Percentiles rank a stretch among this genome's conserved stretches.
These are phyloP conservation scores for Drosera spatulata DNA, from an alignment of 179 eudicot genomes.

Conservation along the genomic window DNA sequence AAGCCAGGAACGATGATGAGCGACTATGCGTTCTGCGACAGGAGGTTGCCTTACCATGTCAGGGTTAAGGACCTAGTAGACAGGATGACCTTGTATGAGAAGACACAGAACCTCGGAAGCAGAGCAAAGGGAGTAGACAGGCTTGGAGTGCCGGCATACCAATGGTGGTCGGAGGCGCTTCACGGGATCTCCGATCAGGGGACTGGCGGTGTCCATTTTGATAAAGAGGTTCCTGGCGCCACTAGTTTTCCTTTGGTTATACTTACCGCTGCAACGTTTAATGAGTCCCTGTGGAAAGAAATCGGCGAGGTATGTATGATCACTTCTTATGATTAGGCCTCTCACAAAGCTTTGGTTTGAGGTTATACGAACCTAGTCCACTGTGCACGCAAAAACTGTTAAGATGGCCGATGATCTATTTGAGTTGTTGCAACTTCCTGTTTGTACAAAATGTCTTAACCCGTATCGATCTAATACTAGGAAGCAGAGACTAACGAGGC, in stretches of 20 bases:
- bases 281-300: slow-evolving; percentile 17
- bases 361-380: too few relatives aligned
- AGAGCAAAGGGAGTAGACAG: slow-evolving; percentile 15
- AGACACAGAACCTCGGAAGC: slow-evolving; percentile 14
- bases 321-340: too few relatives aligned
- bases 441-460: too few relatives aligned
- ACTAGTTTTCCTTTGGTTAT: slow-evolving; percentile 24
- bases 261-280: slow-evolving; percentile 18
- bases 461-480: too few relatives aligned
- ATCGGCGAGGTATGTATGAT: slow-evolving; percentile 21
- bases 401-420: too few relatives aligned
- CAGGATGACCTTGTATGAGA: slow-evolving; percentile 20
- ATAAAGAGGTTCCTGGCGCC: slow-evolving; percentile 14
- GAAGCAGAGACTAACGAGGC: too few relatives aligned
- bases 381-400: too few relatives aligned
- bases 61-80: slow-evolving; percentile 24
- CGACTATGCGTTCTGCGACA: slow-evolving; percentile 12
- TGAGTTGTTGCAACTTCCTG: too few relatives aligned
- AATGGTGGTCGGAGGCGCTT: slow-evolving; percentile 36
- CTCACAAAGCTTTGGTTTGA: too few relatives aligned
- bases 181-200: slow-evolving; percentile 24
- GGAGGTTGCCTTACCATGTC: slow-evolving; percentile 2
- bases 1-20: slow-evolving; percentile 3
- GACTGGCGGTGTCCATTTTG: slow-evolving; percentile 7
- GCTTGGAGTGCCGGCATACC: slow-evolving; percentile 15